Percentiles rank a stretch among this genome's conserved stretches.
Conservation (phyloP, 768 basidiomycete genomes). For the Mycena vulgaris region DNA sequence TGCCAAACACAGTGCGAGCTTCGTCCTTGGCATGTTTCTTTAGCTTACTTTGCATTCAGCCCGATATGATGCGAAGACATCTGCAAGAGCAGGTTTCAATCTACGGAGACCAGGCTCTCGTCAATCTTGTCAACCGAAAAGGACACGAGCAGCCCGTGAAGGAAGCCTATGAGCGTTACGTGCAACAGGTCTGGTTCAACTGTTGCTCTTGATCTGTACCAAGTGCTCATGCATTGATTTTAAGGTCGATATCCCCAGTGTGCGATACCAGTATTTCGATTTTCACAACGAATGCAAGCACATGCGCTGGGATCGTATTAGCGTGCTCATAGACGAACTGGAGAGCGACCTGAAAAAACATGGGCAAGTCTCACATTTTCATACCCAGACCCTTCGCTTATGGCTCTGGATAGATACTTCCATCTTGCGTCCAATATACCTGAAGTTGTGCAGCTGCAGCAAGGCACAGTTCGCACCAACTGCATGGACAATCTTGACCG, state of each 20-base stretch:
- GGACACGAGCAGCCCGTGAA: slow-evolving; percentile 95
- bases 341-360: slow-evolving; percentile 77
- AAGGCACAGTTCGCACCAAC: slow-evolving; percentile 90
- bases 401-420: slow-evolving; percentile 76
- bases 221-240: slow-evolving; percentile 20
- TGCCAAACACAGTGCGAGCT: slow-evolving; percentile 78
- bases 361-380: slow-evolving; percentile 63
- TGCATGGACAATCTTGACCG: slow-evolving; percentile 98
- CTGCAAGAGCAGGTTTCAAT: slow-evolving; percentile 77
- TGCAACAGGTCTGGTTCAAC: slow-evolving; percentile 70
- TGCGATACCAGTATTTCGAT: slow-evolving; percentile 95
- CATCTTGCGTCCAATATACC: slow-evolving; percentile 67
- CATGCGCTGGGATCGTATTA: slow-evolving; percentile 96
- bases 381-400: not conserved
- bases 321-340: slow-evolving; percentile 82
- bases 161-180: slow-evolving; percentile 90
- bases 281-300: slow-evolving; percentile 96
- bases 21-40: not conserved
- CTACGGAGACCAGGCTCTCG: slow-evolving; percentile 86
- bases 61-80: slow-evolving; percentile 80
- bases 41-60: slow-evolving; percentile 56
- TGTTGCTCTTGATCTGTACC: slow-evolving; percentile 20
- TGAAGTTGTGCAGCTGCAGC: slow-evolving; percentile 73
- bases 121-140: slow-evolving; percentile 95
- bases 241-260: slow-evolving; percentile 75